These are phyloP conservation scores for Harringtonia lauricola DNA, from an alignment of 2,329 filamentous ascomycete genomes.

Conservation along the genomic window DNA sequence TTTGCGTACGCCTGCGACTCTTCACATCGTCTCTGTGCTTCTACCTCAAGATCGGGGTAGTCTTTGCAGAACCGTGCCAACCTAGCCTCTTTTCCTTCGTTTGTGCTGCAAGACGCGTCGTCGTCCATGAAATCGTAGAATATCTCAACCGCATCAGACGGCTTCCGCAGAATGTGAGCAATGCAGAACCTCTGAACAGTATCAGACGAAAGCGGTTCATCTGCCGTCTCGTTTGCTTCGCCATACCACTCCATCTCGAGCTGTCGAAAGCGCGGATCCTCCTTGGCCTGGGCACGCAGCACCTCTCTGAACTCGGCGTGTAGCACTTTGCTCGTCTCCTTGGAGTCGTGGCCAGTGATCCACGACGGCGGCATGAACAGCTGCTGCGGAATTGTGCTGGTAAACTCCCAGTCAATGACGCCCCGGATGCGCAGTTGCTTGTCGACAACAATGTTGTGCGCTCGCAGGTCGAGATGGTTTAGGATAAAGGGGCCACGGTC, in stretches of 20 bases:
- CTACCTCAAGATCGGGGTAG: neutral
- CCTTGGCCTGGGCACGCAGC: neutral
- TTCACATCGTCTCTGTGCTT: neutral
- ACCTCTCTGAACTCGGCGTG: conserved; percentile 1
- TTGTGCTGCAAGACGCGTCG: too few relatives aligned
- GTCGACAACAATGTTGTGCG: conserved; percentile 17
- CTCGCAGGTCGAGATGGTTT: conserved; percentile 13
- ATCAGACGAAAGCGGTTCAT: neutral
- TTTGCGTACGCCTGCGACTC: neutral
- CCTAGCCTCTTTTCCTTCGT: neutral
- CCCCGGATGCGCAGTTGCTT: conserved; percentile 12
- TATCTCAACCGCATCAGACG: conserved; percentile 1
- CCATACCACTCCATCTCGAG: conserved; percentile 3
- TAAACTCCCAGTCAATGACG: conserved; percentile 19
- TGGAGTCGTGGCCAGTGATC: conserved; percentile 8
- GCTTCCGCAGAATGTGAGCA: conserved; percentile 2
- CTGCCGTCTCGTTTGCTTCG: neutral
- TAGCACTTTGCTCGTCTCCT: neutral
- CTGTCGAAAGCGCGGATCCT: neutral
- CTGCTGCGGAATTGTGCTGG: conserved; percentile 6
- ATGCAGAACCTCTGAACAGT: neutral
- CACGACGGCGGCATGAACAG: conserved; percentile 10
- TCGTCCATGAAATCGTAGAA: conserved; percentile 1
- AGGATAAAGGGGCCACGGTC: conserved; percentile 13
- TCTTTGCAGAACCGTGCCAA: neutral